These are phyloP conservation scores for Cryphonectria japonica DNA, from an alignment of 2,329 filamentous ascomycete species.

Conservation along the genomic window DNA sequence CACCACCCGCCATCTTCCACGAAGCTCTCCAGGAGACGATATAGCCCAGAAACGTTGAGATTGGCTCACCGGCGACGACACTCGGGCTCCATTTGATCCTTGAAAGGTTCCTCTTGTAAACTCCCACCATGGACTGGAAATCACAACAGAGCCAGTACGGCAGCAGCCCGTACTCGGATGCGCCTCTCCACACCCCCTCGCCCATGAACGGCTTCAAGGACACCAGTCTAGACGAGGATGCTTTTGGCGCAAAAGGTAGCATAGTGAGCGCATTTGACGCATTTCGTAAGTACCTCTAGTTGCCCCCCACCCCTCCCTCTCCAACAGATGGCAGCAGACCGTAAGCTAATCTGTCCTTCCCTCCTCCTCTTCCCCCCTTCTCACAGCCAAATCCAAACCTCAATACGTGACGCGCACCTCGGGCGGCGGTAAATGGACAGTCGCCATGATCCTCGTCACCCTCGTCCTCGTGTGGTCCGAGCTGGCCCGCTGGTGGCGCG, in stretches of 20 bases:
- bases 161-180: slow-evolving; percentile 24
- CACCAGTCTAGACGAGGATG: slow-evolving; percentile 73
- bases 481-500: slow-evolving; percentile 79
- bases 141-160: slow-evolving; percentile 25
- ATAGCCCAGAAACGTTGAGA: neutral
- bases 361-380: neutral
- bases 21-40: neutral
- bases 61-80: neutral
- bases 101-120: neutral
- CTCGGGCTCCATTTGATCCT: neutral
- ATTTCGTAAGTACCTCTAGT: slow-evolving; percentile 72
- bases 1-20: neutral
- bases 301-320: neutral
- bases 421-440: slow-evolving; percentile 91
- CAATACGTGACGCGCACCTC: slow-evolving; percentile 85
- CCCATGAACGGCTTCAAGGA: slow-evolving; percentile 80
- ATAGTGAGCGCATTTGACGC: slow-evolving; percentile 91
- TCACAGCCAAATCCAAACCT: slow-evolving; percentile 87
- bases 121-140: slow-evolving; percentile 28
- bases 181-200: slow-evolving; percentile 12
- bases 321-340: neutral
- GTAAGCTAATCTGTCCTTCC: slow-evolving; percentile 30
- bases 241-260: slow-evolving; percentile 74
- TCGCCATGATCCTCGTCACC: slow-evolving; percentile 77
- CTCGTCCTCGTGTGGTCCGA: slow-evolving; percentile 78